Conservation (phyloP, 306 rosid species). For the Hippophae tibetana region DNA sequence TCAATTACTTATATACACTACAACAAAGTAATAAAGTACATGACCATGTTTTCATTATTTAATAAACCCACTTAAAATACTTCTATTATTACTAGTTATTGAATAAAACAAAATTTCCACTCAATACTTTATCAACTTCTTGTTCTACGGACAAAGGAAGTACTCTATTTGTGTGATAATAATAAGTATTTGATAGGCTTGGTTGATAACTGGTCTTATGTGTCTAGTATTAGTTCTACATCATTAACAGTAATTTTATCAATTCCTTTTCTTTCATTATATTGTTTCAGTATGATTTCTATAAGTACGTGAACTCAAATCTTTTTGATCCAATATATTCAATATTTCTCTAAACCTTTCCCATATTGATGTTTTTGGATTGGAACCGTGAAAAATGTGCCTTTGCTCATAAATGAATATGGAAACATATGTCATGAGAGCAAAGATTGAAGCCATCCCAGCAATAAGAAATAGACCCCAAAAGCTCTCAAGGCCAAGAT, state of each 20-base stretch:
- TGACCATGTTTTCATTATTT: too few species aligned
- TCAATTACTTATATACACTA: too few species aligned
- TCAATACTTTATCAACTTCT: too few species aligned
- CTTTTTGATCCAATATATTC: slow-evolving; percentile 18
- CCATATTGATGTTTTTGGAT: slow-evolving; percentile 26
- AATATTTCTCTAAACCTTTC: slow-evolving; percentile 17
- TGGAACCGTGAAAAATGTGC: slow-evolving; percentile 7
- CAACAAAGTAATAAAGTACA: too few species aligned
- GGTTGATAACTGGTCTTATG: too few species aligned
- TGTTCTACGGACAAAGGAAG: too few species aligned
- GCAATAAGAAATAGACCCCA: slow-evolving; percentile 55
- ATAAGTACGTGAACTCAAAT: slow-evolving; percentile 17
- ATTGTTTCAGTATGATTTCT: neutral
- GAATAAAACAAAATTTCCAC: too few species aligned
- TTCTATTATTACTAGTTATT: too few species aligned
- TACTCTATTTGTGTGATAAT: too few species aligned
- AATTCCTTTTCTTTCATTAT: neutral
- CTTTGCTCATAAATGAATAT: slow-evolving; percentile 28
- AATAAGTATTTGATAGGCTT: too few species aligned
- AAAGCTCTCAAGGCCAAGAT: slow-evolving; percentile 48
- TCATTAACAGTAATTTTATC: neutral
- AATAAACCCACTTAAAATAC: too few species aligned
- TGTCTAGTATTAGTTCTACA: too few species aligned
- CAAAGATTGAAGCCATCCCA: slow-evolving; percentile 23
- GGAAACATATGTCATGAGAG: slow-evolving; percentile 19